A percentile compares a stretch with the other conserved stretches of the same genome.
These are phyloP conservation scores for Trametes cubensis DNA, from an alignment of 768 basidiomycete genomes.

Conservation along the genomic window DNA sequence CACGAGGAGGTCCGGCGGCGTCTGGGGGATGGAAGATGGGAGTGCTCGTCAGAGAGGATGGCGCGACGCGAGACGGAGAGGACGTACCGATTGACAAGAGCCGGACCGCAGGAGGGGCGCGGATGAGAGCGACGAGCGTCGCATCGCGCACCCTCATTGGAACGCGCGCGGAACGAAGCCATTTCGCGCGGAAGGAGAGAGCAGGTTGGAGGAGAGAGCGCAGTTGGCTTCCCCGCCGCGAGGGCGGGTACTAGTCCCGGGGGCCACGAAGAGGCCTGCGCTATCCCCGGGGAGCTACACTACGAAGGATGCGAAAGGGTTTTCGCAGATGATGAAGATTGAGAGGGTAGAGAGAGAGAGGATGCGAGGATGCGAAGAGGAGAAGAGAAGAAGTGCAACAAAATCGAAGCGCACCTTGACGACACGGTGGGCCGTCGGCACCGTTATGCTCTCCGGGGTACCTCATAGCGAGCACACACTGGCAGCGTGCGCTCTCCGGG, in stretches of 20 bases:
- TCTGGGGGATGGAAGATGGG: background rate
- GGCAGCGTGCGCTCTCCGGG: too few relatives aligned
- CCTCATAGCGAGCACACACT: too few relatives aligned
- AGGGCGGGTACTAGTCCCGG: conserved; percentile 10
- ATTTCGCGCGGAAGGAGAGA: background rate
- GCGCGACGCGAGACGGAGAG: background rate
- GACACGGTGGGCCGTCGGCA: background rate
- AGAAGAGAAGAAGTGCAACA: too few relatives aligned
- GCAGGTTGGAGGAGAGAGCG: background rate
- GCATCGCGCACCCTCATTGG: background rate
- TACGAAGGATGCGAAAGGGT: background rate
- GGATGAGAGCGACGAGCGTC: too few relatives aligned
- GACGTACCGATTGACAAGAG: background rate
- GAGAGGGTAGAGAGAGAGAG: background rate
- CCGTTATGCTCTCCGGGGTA: too few relatives aligned
- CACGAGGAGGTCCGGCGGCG: background rate
- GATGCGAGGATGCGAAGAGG: background rate
- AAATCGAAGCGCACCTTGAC: background rate
- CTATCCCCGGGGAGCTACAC: background rate
- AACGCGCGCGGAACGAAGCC: background rate
- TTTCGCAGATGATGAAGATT: background rate
- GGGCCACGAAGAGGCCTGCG: conserved; percentile 12
- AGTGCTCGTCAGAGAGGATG: background rate
- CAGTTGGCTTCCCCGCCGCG: conserved; percentile 15
- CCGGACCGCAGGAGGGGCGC: background rate